A percentile compares a stretch with the other conserved stretches of the same genome.
These are phyloP conservation scores for Pistacia integerrima DNA, from an alignment of 345 rosid species.

Conservation along the genomic window DNA sequence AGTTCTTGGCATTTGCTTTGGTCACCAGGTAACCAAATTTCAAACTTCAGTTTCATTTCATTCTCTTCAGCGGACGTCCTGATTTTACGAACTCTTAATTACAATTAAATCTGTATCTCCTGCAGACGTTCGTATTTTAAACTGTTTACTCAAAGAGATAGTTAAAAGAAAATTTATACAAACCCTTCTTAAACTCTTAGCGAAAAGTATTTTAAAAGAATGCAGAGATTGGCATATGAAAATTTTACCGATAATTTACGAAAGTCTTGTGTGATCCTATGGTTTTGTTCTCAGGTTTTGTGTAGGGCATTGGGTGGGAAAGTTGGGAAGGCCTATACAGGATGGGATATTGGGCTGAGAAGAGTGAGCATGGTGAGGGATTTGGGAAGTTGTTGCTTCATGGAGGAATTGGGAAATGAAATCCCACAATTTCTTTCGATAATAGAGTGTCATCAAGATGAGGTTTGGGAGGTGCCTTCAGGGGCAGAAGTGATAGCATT, in stretches of 20 bases:
- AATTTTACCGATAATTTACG: background rate
- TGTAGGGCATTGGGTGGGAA: slow-evolving; percentile 83
- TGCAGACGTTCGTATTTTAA: no score
- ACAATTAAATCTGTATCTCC: no score
- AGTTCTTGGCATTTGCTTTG: slow-evolving; percentile 87
- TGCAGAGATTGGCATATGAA: no score
- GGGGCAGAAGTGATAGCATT: slow-evolving; percentile 72
- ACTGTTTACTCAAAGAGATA: no score
- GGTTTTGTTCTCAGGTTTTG: slow-evolving; percentile 51
- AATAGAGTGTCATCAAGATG: slow-evolving; percentile 84
- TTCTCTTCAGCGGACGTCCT: no score
- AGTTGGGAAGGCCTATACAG: slow-evolving; percentile 67
- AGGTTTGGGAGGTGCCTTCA: slow-evolving; percentile 73
- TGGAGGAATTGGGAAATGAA: slow-evolving; percentile 33
- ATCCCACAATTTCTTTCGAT: slow-evolving; percentile 52
- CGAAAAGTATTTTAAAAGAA: no score
- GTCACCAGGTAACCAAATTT: slow-evolving; percentile 71
- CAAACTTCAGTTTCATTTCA: no score
- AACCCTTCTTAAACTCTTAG: no score
- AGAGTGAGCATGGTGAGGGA: slow-evolving; percentile 62
- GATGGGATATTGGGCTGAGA: slow-evolving; percentile 77
- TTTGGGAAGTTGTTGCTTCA: slow-evolving; percentile 25
- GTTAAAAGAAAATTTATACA: no score
- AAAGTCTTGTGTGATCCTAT: background rate
- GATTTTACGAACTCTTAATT: no score